Base-by-base conservation (phyloP, 441 rosid genomes). In the Flueggea neowawraea region DNA sequence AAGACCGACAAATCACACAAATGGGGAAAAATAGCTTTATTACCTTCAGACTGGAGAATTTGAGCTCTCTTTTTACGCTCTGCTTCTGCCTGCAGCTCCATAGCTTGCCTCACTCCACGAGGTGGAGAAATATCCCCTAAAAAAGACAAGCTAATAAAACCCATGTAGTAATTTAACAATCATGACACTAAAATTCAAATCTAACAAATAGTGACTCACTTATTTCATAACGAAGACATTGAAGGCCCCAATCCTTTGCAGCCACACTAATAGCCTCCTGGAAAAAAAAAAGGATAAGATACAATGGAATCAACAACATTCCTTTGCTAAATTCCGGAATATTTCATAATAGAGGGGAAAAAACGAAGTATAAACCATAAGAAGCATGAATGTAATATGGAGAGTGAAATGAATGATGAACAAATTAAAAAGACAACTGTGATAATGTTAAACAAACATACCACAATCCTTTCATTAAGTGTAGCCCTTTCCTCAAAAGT, bases 71-170 rank as follows among this genome's bases (percentile, higher is more conserved):
- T 89, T 75, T 82, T 95, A 65, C 96, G 95, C 67, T 95, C 99
- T 59, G 99, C 99, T 81, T 95, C 99, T 58, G 96, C 97, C 73
- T 95, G 99, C 97, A 89, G 84, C 73, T 89, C 99, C 99, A 91
- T 95, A 74, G 99, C 99, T 66, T 74, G 86, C 75, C 88, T 81
- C 72, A 95, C 92, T 49, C 96, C 96, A 65, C 83, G 85, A 55
- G 97, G 99, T 12, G 97, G 97, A 76, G 89, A 82, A 76, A 95
- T 91, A 75, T 91, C 99, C 97, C 96, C 99, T 95, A 65, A n/a
- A 67, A 44, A 55, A 72, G 31, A 59, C 59, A 39, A 33, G 17
- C 12, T 15, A 50, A 56, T 36, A 10, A 16, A 63, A 52, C 14
- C 6, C 43, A 44, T 48, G 11, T 49, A 17, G 16, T 47, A 58